Conservation (phyloP, 2,329 filamentous ascomycete species). For the Sphaerulina vaccinii region DNA sequence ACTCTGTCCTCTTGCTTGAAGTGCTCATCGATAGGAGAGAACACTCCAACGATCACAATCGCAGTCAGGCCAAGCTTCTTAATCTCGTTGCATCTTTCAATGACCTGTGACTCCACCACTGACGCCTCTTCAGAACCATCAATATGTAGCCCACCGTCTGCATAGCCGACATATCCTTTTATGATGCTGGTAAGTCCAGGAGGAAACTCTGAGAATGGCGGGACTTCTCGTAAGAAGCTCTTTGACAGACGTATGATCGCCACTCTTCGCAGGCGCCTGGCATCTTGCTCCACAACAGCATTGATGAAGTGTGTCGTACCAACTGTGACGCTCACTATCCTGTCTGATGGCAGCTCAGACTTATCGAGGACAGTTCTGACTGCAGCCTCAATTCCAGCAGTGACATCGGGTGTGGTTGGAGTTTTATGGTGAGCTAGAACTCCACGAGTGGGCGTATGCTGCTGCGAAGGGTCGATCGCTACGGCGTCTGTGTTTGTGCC, state of each 20-base stretch:
- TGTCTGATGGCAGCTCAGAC: constrained; percentile 34
- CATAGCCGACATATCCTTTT: constrained; percentile 39
- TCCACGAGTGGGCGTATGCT: constrained; percentile 29
- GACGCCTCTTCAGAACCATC: constrained; percentile 45
- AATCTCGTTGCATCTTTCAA: constrained; percentile 46
- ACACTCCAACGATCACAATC: constrained; percentile 58
- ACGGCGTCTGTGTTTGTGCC: constrained; percentile 40
- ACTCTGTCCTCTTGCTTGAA: constrained; percentile 54
- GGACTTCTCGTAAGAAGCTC: constrained; percentile 35
- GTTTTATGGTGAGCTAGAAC: constrained; percentile 40
- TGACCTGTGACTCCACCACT: constrained; percentile 47
- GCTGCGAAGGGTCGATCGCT: constrained; percentile 33
- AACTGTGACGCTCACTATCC: constrained; percentile 47
- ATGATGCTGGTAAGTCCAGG: constrained; percentile 35
- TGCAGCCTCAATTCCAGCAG: constrained; percentile 42
- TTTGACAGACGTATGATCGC: constrained; percentile 49
- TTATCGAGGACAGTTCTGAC: constrained; percentile 40
- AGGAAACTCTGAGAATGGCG: constrained; percentile 36
- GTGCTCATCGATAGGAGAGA: constrained; percentile 57
- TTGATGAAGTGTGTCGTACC: constrained; percentile 50
- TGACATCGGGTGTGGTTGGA: constrained; percentile 44
- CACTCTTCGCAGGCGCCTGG: constrained; percentile 50
- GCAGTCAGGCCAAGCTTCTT: constrained; percentile 46
- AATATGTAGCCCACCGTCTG: constrained; percentile 52
- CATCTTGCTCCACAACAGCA: constrained; percentile 40